These are phyloP conservation scores for Echinosophora koreensis DNA, from an alignment of 306 rosid species.

Conservation along the genomic window DNA sequence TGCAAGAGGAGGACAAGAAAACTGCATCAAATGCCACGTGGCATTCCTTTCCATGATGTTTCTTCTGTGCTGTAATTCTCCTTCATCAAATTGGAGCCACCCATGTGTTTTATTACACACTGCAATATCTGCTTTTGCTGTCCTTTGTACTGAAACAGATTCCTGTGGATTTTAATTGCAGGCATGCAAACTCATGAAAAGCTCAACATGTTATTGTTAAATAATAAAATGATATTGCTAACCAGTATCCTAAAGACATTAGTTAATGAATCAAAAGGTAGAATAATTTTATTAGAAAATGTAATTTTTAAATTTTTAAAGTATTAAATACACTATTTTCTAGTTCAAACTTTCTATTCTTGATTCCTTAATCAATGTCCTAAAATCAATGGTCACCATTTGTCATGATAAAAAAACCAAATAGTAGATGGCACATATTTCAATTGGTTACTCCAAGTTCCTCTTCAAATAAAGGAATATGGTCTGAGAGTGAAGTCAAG, in stretches of 20 bases:
- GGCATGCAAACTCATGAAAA: constrained; percentile 38
- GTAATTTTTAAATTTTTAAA: too few relatives aligned
- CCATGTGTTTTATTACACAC: constrained; percentile 63
- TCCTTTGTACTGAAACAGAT: constrained; percentile 59
- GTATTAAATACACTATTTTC: too few relatives aligned
- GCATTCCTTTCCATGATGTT: constrained; percentile 67
- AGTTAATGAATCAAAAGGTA: too few relatives aligned
- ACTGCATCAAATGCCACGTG: constrained; percentile 72
- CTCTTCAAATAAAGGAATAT: constrained; percentile 15
- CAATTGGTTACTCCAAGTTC: constrained; percentile 34
- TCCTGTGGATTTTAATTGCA: constrained; percentile 53
- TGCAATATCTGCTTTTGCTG: constrained; percentile 53
- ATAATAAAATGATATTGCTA: background rate
- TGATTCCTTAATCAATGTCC: background rate
- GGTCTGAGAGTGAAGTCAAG: constrained; percentile 27
- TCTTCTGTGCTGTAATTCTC: constrained; percentile 60
- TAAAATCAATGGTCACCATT: too few relatives aligned
- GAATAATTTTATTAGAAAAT: too few relatives aligned
- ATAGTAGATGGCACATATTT: constrained; percentile 16
- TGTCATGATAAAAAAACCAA: background rate
- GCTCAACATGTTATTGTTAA: background rate
- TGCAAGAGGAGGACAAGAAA: constrained; percentile 49
- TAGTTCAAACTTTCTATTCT: background rate
- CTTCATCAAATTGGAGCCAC: constrained; percentile 67
- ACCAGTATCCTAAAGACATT: too few relatives aligned